A percentile compares a stretch with the other conserved stretches of the same genome.
phyloP scores from a whole-genome alignment of 2,329 filamentous ascomycete genomes.

The Bisporella sp. region DNA sequence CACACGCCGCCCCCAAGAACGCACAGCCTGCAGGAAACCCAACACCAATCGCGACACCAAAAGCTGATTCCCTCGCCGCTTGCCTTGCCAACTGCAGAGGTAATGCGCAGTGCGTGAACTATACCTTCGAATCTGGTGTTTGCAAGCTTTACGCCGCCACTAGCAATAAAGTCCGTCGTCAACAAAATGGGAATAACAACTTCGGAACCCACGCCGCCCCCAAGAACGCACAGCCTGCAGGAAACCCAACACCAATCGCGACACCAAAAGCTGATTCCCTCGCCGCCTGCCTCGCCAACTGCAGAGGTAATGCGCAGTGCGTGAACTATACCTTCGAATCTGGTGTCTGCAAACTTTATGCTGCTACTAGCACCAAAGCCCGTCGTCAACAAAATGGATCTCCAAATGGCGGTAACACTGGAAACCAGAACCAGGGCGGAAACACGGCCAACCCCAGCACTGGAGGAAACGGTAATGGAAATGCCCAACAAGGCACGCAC shows the following conservation, averaged over 20 bases:
- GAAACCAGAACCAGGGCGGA: too few species aligned
- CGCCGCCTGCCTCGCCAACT: neutral
- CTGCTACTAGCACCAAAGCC: too few species aligned
- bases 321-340: neutral
- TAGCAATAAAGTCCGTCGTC: too few species aligned
- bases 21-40: neutral
- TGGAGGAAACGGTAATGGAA: too few species aligned
- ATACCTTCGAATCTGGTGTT: too few species aligned
- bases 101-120: neutral
- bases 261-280: neutral
- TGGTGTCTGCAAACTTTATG: too few species aligned
- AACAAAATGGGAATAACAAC: neutral
- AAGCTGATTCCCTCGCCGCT: neutral
- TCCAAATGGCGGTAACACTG: too few species aligned
- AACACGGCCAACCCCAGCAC: too few species aligned
- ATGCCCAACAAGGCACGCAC: too few species aligned
- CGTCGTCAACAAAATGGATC: too few species aligned
- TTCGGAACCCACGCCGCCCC: slow-evolving; percentile 2
- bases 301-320: neutral
- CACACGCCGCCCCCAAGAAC: slow-evolving; percentile 1
- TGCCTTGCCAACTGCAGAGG: neutral
- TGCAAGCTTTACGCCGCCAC: too few species aligned
- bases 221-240: neutral
- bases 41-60: neutral
- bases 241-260: neutral